Evolutionary conservation across 805 yeast genomes (phyloP).

Genomic region (Henningerozyma blattae): DNA sequence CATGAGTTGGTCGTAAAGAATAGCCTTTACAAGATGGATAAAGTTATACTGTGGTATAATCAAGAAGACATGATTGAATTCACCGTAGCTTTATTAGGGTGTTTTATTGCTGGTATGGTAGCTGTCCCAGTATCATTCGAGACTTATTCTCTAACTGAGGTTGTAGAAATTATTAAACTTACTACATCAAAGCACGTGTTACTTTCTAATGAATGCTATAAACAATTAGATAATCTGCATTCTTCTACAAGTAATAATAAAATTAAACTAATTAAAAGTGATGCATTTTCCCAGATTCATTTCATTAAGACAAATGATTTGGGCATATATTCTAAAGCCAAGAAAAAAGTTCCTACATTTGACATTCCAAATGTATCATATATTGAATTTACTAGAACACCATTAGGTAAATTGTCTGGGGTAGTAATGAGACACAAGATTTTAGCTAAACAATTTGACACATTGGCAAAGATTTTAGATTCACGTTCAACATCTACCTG

Average conservation of each 20-base stretch:
- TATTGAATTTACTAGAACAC: constrained; percentile 82
- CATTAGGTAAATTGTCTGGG: constrained; percentile 85
- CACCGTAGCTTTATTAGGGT: constrained; percentile 76
- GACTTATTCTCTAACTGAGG: constrained; percentile 48
- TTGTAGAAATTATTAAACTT: constrained; percentile 54
- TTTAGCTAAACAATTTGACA: constrained; percentile 76
- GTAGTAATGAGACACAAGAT: constrained; percentile 88
- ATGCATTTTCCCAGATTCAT: constrained; percentile 18
- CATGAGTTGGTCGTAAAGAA: constrained; percentile 34
- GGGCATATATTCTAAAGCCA: constrained; percentile 56
- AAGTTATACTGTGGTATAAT: constrained; percentile 75
- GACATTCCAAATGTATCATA: constrained; percentile 81
- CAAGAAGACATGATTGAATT: constrained; percentile 79
- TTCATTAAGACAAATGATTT: constrained; percentile 68
- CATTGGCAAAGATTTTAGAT: constrained; percentile 55
- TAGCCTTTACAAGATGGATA: constrained; percentile 62
- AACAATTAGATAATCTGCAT: constrained; percentile 56
- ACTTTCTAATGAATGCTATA: constrained; percentile 68
- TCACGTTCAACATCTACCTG: constrained; percentile 36
- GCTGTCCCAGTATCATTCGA: constrained; percentile 88
- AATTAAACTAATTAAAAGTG: constrained; percentile 20
- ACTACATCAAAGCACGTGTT: constrained; percentile 72
- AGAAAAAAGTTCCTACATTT: constrained; percentile 47
- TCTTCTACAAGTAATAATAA: constrained; percentile 28
- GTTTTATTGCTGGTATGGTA: constrained; percentile 85